Evolutionary conservation across 768 basidiomycete genomes (phyloP), one percentile per base, ranked within the genome.

Genomic region (Leccinellum luteum): DNA sequence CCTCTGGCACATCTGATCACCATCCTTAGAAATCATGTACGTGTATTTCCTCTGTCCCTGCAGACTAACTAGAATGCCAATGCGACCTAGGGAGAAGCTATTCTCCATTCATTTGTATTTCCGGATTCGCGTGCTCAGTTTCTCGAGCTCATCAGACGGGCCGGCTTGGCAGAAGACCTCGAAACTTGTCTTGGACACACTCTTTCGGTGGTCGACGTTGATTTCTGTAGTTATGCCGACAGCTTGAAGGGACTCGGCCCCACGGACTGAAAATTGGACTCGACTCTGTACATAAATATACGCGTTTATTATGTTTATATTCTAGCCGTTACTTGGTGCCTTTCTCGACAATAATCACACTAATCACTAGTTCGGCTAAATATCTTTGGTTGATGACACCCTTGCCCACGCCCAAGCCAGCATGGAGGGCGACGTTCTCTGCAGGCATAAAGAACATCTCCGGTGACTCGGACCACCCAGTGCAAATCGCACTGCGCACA

Each of bases 51-150:
- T 49, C 41, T 27, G 19, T 49, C 38, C 48, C n/a, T 30, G 6
- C 15, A 51, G 34, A 52, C 54, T 58, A 27, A 60, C 54, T 54
- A 44, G 45, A 70, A 51, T 35, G 23, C 25, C 35, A 48, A 44
- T 58, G 30, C 43, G 34, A 56, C 31, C 52, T 58, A 92, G 90
- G 81, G 80, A 35, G 74, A 76, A 27, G 70, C 79, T 3, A 72
- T 93, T 45, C 69, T 91, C 41, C 76, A 72, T 14, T 72, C 78
- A 1, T 90, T 91, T 64, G 73, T 90, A 43, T 92, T 81, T 64
- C 90, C 91, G 2, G 87, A 90, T 56, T 90, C 91, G 13, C 82
- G 90, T 4, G 84, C 81, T 3, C 77, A 81, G 54, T 85, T 92
- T 54, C 61, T 89, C n/a, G 72, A 78, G 51, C 73, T 90, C 21